A percentile compares a stretch with the other conserved stretches of the same genome.
Conservation (phyloP, 192 early-diverging fungal species). For the Coemansia sp. region DNA sequence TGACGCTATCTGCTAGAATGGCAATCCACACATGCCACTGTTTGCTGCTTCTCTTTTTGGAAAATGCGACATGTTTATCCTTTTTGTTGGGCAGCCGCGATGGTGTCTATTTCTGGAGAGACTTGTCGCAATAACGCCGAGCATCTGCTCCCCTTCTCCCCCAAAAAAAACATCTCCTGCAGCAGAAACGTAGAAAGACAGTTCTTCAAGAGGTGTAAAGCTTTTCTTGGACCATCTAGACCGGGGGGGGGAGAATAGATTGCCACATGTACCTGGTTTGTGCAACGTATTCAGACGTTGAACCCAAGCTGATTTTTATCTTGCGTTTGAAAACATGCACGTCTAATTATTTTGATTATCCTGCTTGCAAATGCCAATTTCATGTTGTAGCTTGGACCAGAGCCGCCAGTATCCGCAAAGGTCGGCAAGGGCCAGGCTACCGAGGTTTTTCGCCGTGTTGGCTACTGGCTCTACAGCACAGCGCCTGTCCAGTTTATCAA, state of each 20-base stretch:
- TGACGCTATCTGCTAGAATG: not conserved
- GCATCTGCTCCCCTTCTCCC: not conserved
- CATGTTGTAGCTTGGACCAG: slow-evolving; percentile 37
- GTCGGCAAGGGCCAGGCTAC: slow-evolving; percentile 49
- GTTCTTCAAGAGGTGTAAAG: not conserved
- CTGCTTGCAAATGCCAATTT: not conserved
- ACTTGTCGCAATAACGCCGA: not conserved
- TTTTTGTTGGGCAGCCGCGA: not conserved
- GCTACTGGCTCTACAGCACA: slow-evolving; percentile 57
- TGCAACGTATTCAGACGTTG: too few species aligned
- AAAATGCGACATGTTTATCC: not conserved
- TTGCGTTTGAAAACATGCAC: too few species aligned
- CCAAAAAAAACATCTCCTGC: not conserved
- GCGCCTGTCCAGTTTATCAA: slow-evolving; percentile 57
- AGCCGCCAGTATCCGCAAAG: slow-evolving; percentile 44
- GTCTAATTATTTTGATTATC: not conserved
- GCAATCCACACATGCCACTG: slow-evolving; percentile 5
- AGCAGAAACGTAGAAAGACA: too few species aligned
- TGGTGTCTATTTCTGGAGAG: not conserved
- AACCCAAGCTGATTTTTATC: too few species aligned
- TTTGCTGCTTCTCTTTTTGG: slow-evolving; percentile 3
- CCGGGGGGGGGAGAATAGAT: not conserved
- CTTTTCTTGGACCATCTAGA: not conserved
- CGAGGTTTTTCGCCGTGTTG: slow-evolving; percentile 50
- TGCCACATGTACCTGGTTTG: not conserved